phyloP scores from a whole-genome alignment of 345 rosid genomes.

The Gossypium australe region DNA sequence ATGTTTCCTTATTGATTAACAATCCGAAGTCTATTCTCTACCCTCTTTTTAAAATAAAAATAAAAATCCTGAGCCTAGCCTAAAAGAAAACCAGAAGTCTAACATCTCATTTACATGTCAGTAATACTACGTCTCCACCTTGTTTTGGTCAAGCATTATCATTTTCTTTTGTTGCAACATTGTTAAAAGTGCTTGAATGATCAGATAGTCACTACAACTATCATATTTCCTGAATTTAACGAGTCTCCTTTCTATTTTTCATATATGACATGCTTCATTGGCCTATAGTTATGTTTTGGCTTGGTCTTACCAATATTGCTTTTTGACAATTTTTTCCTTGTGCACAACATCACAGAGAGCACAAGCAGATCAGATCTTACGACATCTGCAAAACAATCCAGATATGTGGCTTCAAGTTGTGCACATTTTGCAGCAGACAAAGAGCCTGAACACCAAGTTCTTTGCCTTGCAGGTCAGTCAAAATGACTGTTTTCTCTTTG shows the following conservation, averaged over 20 bases:
- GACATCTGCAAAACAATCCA: slow-evolving; percentile 90
- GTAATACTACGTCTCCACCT: background rate
- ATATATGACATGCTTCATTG: background rate
- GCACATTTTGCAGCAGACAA: slow-evolving; percentile 73
- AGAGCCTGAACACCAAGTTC: slow-evolving; percentile 88
- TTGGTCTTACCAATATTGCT: background rate
- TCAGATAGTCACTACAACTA: background rate
- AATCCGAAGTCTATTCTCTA: background rate
- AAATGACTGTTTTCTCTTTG: background rate
- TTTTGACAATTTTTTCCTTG: slow-evolving; percentile 7
- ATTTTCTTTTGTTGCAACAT: background rate
- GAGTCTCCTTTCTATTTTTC: background rate
- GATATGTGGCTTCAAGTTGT: slow-evolving; percentile 99
- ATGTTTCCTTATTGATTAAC: background rate
- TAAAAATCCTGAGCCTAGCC: background rate
- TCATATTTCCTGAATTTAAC: background rate
- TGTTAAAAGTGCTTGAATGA: background rate
- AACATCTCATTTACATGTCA: background rate
- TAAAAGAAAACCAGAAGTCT: background rate
- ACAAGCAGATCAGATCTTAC: slow-evolving; percentile 91
- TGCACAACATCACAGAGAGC: slow-evolving; percentile 54
- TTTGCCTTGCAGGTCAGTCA: slow-evolving; percentile 83
- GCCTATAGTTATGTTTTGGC: background rate
- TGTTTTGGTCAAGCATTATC: background rate
- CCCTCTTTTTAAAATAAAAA: background rate